A percentile compares a stretch with the other conserved stretches of the same genome.
Conservation (phyloP, 2,329 filamentous ascomycete species). For the Botrytis byssoidea region DNA sequence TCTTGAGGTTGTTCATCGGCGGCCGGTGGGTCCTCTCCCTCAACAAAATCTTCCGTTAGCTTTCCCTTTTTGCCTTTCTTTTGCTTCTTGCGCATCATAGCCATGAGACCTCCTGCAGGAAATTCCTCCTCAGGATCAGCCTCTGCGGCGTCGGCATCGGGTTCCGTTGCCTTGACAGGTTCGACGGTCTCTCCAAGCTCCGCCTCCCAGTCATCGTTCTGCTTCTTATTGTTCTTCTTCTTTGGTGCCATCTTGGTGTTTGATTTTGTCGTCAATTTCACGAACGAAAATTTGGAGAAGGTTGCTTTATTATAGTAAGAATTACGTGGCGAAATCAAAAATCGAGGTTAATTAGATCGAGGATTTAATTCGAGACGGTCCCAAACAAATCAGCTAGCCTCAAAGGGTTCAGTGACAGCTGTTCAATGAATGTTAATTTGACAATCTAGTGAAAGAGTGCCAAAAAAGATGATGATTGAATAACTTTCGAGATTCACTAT, state of each 20-base stretch:
- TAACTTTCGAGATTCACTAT: constrained; percentile 10
- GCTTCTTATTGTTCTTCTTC: constrained; percentile 88
- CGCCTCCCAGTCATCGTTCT: constrained; percentile 90
- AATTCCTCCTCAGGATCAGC: constrained; percentile 51
- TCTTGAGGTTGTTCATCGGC: constrained; percentile 39
- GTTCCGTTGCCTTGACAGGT: constrained; percentile 50
- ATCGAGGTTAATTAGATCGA: not conserved
- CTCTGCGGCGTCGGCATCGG: constrained; percentile 47
- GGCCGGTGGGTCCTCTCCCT: constrained; percentile 60
- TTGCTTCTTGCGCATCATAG: constrained; percentile 75
- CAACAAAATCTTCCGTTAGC: constrained; percentile 74
- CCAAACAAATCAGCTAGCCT: not conserved
- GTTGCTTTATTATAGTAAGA: not conserved
- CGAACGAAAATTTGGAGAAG: not conserved
- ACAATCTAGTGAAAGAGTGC: constrained; percentile 22
- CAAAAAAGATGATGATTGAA: constrained; percentile 12
- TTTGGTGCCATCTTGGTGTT: constrained; percentile 75
- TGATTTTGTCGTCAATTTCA: not conserved
- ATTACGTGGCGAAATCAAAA: not conserved
- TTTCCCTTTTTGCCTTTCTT: constrained; percentile 62
- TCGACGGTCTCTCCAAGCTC: constrained; percentile 71
- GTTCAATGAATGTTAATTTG: not conserved
- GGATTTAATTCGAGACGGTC: not conserved
- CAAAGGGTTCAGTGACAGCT: not conserved
- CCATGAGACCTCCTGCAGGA: constrained; percentile 65